Evolutionary conservation across 2,329 filamentous ascomycete genomes (phyloP).

Genomic region (Aspergillus pseudotamarii): DNA sequence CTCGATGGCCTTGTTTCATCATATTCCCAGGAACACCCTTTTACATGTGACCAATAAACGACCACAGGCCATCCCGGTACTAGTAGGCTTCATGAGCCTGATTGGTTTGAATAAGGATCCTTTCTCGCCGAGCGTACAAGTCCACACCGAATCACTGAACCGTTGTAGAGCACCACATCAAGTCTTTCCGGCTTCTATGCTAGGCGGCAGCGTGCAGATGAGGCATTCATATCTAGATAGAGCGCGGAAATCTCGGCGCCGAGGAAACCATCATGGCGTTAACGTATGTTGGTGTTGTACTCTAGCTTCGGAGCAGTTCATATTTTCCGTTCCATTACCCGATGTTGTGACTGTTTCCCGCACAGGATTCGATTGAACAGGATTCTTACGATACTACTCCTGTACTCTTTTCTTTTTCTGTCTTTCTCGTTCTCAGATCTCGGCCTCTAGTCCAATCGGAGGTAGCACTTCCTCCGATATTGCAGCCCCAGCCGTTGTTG

Average conservation of each 20-base stretch:
- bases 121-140: slow-evolving; percentile 7
- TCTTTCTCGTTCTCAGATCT: not conserved
- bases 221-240: slow-evolving; percentile 8
- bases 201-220: slow-evolving; percentile 30
- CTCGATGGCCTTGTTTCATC: slow-evolving; percentile 19
- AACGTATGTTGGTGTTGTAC: slow-evolving; percentile 10
- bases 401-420: not conserved
- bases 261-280: slow-evolving; percentile 17
- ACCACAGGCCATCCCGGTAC: slow-evolving; percentile 1
- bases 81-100: not conserved
- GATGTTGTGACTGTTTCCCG: not conserved
- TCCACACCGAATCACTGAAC: slow-evolving; percentile 16
- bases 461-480: not conserved
- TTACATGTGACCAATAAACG: slow-evolving; percentile 18
- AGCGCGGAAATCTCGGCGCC: slow-evolving; percentile 5
- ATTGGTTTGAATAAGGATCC: slow-evolving; percentile 14
- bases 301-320: not conserved
- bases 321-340: not conserved
- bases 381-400: not conserved
- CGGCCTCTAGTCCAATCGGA: not conserved
- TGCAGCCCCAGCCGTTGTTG: not conserved
- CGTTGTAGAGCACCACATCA: slow-evolving; percentile 16
- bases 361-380: not conserved
- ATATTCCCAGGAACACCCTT: slow-evolving; percentile 7
- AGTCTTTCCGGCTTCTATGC: slow-evolving; percentile 12